These are phyloP conservation scores for Rhodomyrtus psidioides DNA, from an alignment of 441 rosid species.

Conservation along the genomic window DNA sequence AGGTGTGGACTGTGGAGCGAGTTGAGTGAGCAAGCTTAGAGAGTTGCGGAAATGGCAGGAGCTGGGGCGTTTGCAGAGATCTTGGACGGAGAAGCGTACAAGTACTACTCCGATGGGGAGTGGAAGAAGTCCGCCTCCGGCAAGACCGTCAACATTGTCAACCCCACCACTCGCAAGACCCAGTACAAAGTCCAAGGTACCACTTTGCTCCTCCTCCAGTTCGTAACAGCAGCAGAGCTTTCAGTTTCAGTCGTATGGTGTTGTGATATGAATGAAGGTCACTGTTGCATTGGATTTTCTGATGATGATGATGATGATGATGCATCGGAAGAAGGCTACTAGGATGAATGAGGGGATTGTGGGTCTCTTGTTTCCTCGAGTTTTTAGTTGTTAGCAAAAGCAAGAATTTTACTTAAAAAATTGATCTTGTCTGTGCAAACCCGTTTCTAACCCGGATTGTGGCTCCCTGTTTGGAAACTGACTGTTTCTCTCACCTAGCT, in stretches of 20 bases:
- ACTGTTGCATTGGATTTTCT: not conserved
- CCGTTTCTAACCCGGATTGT: not conserved
- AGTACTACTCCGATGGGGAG: slow-evolving; percentile 73
- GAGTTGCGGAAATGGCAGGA: slow-evolving; percentile 50
- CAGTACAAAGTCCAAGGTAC: slow-evolving; percentile 95
- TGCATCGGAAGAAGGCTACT: not conserved
- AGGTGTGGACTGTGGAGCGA: not conserved
- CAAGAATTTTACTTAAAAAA: not conserved
- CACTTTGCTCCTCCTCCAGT: not conserved
- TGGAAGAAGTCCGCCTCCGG: slow-evolving; percentile 82
- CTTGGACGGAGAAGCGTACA: slow-evolving; percentile 68
- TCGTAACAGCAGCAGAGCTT: not conserved
- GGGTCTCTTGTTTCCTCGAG: not conserved
- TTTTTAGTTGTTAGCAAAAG: not conserved
- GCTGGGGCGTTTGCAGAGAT: slow-evolving; percentile 69
- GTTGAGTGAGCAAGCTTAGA: not conserved
- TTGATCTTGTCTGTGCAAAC: not conserved
- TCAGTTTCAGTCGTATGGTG: not conserved
- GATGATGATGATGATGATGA: not conserved
- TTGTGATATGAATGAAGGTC: not conserved
- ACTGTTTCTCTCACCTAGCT: not conserved
- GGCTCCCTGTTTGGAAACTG: not conserved
- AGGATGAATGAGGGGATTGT: not conserved
- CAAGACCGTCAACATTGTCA: slow-evolving; percentile 68
- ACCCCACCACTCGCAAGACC: slow-evolving; percentile 76